Evolutionary conservation across 352 stramenopile species (phyloP).

Genomic region (Phytophthora ohioensis): DNA sequence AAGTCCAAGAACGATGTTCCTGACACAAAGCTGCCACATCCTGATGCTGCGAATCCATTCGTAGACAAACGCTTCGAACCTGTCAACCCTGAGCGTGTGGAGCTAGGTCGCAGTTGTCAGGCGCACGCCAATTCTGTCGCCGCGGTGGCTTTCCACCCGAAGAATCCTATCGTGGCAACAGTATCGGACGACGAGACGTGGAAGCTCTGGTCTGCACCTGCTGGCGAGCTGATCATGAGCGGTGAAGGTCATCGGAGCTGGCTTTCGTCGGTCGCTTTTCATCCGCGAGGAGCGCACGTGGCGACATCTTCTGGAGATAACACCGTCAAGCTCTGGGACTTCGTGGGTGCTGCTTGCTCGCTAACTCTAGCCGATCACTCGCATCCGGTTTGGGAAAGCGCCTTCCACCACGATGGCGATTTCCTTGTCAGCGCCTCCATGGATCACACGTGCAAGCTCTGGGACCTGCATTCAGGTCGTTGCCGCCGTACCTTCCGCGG

Average conservation of each 20-base stretch:
- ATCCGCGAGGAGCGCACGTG: constrained; percentile 92
- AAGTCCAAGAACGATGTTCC: constrained; percentile 49
- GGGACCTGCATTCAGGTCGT: constrained; percentile 90
- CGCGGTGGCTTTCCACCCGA: constrained; percentile 92
- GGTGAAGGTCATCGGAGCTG: constrained; percentile 94
- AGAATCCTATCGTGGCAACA: constrained; percentile 93
- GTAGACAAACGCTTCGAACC: constrained; percentile 78
- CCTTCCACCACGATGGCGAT: constrained; percentile 94
- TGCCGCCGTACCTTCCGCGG: constrained; percentile 94
- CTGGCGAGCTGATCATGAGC: constrained; percentile 95
- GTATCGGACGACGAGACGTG: constrained; percentile 95
- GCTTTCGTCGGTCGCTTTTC: constrained; percentile 92
- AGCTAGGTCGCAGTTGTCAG: constrained; percentile 89
- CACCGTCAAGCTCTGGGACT: constrained; percentile 96
- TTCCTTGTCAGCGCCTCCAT: constrained; percentile 94
- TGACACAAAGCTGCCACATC: constrained; percentile 63
- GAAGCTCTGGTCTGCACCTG: constrained; percentile 95
- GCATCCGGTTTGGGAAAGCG: constrained; percentile 93
- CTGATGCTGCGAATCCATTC: constrained; percentile 76
- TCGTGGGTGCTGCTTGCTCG: constrained; percentile 88
- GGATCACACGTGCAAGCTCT: constrained; percentile 95
- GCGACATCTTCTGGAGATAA: constrained; percentile 93
- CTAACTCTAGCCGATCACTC: constrained; percentile 93
- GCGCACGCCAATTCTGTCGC: constrained; percentile 93
- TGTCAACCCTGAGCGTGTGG: constrained; percentile 74